Conservation (phyloP, 192 early-diverging fungal species). For the Lunasporangiospora selenospora region DNA sequence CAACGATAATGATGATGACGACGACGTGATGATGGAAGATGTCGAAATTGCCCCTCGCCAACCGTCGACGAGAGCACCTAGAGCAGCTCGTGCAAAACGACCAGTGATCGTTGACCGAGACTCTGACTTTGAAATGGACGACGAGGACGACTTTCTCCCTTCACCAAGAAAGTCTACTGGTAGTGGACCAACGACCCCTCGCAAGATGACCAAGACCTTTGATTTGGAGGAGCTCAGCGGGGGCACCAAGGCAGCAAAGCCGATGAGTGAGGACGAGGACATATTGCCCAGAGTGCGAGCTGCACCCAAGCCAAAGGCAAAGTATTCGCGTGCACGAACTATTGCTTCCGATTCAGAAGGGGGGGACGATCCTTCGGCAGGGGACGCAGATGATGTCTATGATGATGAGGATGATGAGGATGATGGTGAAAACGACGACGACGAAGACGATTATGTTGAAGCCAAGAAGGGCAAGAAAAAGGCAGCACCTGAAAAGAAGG, state of each 20-base stretch:
- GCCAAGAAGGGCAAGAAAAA: background rate
- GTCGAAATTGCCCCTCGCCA: slow-evolving; percentile 22
- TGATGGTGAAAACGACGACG: too few relatives aligned
- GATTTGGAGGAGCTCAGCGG: slow-evolving; percentile 5
- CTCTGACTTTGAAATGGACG: slow-evolving; percentile 22
- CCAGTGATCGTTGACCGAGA: slow-evolving; percentile 33
- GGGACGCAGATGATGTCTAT: background rate
- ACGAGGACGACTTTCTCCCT: slow-evolving; percentile 32
- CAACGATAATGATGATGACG: slow-evolving; percentile 14
- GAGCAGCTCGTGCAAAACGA: slow-evolving; percentile 34
- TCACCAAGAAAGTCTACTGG: slow-evolving; percentile 3
- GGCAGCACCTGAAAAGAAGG: slow-evolving; percentile 20
- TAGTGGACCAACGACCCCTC: background rate
- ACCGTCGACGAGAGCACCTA: slow-evolving; percentile 22
- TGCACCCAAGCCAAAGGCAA: slow-evolving; percentile 8
- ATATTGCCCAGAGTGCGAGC: slow-evolving; percentile 5
- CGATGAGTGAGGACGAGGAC: slow-evolving; percentile 9
- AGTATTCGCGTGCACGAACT: slow-evolving; percentile 6
- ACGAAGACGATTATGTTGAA: slow-evolving; percentile 26
- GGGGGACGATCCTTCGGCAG: background rate
- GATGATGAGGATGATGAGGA: slow-evolving; percentile 1
- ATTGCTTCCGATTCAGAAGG: slow-evolving; percentile 21
- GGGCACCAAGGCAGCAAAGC: background rate
- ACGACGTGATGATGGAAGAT: slow-evolving; percentile 25
- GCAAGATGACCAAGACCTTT: slow-evolving; percentile 29